These are phyloP conservation scores for Luffa acutangula DNA, from an alignment of 306 rosid genomes.

Conservation along the genomic window DNA sequence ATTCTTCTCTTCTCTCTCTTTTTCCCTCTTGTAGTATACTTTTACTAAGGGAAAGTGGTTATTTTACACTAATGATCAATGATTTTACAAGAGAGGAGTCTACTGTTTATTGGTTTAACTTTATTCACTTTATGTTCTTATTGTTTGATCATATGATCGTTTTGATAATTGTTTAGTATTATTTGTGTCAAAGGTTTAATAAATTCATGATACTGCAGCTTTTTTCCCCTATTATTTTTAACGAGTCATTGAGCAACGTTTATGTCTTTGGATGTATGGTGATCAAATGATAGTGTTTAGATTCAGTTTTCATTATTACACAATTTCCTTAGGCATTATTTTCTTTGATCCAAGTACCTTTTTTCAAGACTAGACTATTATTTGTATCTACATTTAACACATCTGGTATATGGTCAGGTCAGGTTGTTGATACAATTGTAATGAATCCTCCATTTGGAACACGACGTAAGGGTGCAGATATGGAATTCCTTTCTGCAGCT, in stretches of 20 bases:
- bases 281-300: not conserved
- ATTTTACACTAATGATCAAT: not conserved
- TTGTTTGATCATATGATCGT: not conserved
- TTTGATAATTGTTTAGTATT: not conserved
- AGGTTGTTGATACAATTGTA: constrained; percentile 66
- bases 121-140: not conserved
- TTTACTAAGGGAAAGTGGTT: not conserved
- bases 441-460: constrained; percentile 99
- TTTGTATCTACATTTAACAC: constrained; percentile 5
- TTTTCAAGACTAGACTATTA: not conserved
- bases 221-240: not conserved
- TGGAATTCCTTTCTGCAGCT: constrained; percentile 68
- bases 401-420: constrained; percentile 33
- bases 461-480: constrained; percentile 73
- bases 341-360: not conserved
- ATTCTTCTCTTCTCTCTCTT: not conserved
- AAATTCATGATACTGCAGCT: not conserved
- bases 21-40: not conserved
- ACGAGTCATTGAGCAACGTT: not conserved
- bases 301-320: not conserved
- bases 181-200: not conserved
- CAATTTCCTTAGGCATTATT: not conserved
- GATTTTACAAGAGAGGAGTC: not conserved
- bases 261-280: not conserved
- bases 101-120: not conserved